A percentile compares a stretch with the other conserved stretches of the same genome.
phyloP scores from a whole-genome alignment of 108 stramenopile species.

The Nitzschia sp. region DNA sequence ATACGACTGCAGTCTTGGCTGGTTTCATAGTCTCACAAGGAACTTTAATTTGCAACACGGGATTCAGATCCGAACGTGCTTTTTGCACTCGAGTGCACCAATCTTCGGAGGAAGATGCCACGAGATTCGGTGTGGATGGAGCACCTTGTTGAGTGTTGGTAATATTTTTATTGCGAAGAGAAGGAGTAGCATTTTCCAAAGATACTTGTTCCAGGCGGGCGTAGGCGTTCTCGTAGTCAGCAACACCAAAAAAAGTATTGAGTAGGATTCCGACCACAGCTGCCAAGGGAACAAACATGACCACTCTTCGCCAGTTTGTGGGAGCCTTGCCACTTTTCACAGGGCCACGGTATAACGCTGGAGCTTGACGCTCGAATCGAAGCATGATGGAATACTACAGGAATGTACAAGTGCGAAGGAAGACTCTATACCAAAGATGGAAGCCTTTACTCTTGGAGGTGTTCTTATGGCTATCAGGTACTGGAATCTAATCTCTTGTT shows the following conservation, averaged over 20 bases:
- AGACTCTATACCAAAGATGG: too few relatives aligned
- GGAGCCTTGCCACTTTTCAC: neutral
- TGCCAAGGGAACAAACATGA: conserved; percentile 9
- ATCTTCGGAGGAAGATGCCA: neutral
- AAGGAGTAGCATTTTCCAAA: neutral
- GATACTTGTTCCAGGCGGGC: neutral
- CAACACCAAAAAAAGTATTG: conserved; percentile 9
- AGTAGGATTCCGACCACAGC: conserved; percentile 5
- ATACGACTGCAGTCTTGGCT: conserved; percentile 37
- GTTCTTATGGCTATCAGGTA: too few relatives aligned
- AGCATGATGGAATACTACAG: neutral
- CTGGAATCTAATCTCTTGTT: too few relatives aligned
- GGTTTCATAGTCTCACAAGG: conserved; percentile 41
- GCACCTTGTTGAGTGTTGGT: neutral
- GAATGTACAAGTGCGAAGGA: too few relatives aligned
- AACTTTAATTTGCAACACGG: conserved; percentile 19
- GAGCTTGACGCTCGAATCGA: neutral
- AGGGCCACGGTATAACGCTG: conserved; percentile 3
- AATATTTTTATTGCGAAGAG: neutral
- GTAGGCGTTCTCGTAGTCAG: conserved; percentile 15
- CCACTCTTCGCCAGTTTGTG: conserved; percentile 2
- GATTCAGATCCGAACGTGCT: conserved; percentile 16
- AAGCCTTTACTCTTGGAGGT: too few relatives aligned
- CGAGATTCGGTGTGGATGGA: neutral
- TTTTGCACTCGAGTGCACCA: conserved; percentile 31